These are phyloP conservation scores for Trichoderma sp. DNA, from an alignment of 2,329 filamentous ascomycete species.

Conservation along the genomic window DNA sequence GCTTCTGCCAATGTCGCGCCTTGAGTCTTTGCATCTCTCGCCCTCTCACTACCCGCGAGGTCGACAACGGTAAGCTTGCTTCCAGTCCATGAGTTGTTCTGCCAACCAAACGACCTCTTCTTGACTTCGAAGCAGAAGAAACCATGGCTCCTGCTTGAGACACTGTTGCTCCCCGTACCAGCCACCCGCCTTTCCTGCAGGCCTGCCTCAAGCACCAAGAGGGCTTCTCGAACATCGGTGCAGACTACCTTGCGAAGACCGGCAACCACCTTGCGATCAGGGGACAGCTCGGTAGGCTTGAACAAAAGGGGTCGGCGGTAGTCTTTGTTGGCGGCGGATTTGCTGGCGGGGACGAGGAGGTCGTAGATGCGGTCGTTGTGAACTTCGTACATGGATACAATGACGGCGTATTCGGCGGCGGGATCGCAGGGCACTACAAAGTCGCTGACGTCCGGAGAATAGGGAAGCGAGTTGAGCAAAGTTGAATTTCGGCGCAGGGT, in stretches of 20 bases:
- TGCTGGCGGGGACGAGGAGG: slow-evolving; percentile 66
- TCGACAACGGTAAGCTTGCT: slow-evolving; percentile 87
- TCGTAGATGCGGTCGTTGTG: slow-evolving; percentile 99
- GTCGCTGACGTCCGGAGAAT: slow-evolving; percentile 70
- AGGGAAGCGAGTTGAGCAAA: slow-evolving; percentile 63
- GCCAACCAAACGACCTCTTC: slow-evolving; percentile 58
- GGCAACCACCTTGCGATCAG: slow-evolving; percentile 91
- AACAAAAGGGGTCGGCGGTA: slow-evolving; percentile 78
- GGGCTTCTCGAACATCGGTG: slow-evolving; percentile 73
- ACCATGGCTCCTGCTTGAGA: slow-evolving; percentile 87
- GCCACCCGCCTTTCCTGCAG: slow-evolving; percentile 83
- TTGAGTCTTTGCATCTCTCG: slow-evolving; percentile 88
- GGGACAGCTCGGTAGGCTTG: slow-evolving; percentile 84
- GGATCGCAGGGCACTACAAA: slow-evolving; percentile 59
- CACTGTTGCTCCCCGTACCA: slow-evolving; percentile 89
- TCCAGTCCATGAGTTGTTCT: slow-evolving; percentile 64
- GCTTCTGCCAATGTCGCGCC: slow-evolving; percentile 91
- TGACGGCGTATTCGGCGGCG: slow-evolving; percentile 76
- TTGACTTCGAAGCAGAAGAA: slow-evolving; percentile 97
- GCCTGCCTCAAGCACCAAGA: slow-evolving; percentile 87
- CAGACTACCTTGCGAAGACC: slow-evolving; percentile 90
- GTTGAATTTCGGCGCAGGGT: slow-evolving; percentile 56
- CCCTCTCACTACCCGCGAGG: slow-evolving; percentile 88
- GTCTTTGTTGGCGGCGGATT: slow-evolving; percentile 64
- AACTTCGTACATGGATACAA: slow-evolving; percentile 98